phyloP scores from a whole-genome alignment of 179 eudicot species.

The Amaranthus tricolor region DNA sequence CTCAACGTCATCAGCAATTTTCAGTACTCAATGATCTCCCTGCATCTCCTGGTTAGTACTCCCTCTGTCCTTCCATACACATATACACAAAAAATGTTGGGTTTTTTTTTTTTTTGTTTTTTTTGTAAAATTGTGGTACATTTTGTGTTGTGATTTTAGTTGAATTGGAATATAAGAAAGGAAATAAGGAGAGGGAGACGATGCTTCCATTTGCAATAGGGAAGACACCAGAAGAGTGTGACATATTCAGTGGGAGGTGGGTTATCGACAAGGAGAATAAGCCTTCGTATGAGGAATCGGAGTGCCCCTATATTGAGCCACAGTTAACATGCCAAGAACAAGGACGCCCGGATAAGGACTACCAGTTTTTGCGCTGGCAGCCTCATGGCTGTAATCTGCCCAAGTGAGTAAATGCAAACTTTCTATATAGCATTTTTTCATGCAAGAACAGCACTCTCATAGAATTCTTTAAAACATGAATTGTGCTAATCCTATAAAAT shows the following conservation, averaged over 20 bases:
- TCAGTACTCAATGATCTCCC: background rate
- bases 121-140: no score
- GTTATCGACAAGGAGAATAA: slow-evolving; percentile 56
- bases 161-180: background rate
- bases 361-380: slow-evolving; percentile 85
- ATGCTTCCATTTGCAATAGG: slow-evolving; percentile 57
- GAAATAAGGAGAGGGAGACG: slow-evolving; percentile 28
- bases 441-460: no score
- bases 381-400: slow-evolving; percentile 80
- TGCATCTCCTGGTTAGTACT: slow-evolving; percentile 13
- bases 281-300: slow-evolving; percentile 69
- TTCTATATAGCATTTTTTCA: no score
- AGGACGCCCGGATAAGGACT: slow-evolving; percentile 78
- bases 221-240: slow-evolving; percentile 48
- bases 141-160: no score
- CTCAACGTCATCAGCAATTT: background rate
- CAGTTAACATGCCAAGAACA: slow-evolving; percentile 77
- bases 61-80: background rate
- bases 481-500: background rate
- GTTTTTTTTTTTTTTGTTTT: no score
- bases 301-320: slow-evolving; percentile 82
- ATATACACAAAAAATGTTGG: no score
- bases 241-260: slow-evolving; percentile 75
- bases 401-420: slow-evolving; percentile 33
- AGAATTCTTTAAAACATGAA: background rate